Conservation (phyloP, 345 rosid species). For the Hibiscus mutabilis region DNA sequence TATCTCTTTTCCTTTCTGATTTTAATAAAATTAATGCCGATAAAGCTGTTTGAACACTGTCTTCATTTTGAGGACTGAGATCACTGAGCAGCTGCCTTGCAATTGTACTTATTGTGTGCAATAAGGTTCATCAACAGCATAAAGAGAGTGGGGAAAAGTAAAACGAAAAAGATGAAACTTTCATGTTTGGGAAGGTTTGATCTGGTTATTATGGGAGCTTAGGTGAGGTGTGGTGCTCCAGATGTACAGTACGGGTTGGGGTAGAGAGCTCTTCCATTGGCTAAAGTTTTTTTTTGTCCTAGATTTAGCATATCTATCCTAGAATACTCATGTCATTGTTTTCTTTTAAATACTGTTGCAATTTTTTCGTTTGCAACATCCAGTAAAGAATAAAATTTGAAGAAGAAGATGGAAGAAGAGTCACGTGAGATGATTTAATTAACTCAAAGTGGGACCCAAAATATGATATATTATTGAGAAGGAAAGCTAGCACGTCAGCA, state of each 20-base stretch:
- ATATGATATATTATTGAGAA: no score
- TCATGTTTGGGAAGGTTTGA: conserved; percentile 19
- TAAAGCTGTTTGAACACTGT: conserved; percentile 30
- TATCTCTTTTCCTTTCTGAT: background rate
- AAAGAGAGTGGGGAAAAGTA: conserved; percentile 7
- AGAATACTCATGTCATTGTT: conserved; percentile 21
- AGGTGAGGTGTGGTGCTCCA: conserved; percentile 28
- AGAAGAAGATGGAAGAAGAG: no score
- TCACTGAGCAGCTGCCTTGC: conserved; percentile 6
- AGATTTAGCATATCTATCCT: conserved; percentile 21
- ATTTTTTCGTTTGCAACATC: no score
- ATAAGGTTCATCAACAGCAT: background rate
- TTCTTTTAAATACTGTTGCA: conserved; percentile 21
- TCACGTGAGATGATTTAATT: no score
- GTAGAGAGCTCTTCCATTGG: conserved; percentile 15
- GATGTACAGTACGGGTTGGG: conserved; percentile 33
- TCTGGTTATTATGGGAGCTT: conserved; percentile 9
- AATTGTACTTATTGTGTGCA: conserved; percentile 15
- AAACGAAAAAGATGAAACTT: conserved; percentile 16
- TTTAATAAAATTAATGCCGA: conserved; percentile 18
- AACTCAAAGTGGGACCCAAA: no score
- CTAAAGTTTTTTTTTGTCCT: conserved; percentile 12
- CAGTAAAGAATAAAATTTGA: no score
- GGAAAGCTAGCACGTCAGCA: no score
- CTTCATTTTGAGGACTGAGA: conserved; percentile 14